Evolutionary conservation across 2,329 filamentous ascomycete genomes (phyloP), one percentile per base, ranked within the genome.

Genomic region (Colletotrichum horii): DNA sequence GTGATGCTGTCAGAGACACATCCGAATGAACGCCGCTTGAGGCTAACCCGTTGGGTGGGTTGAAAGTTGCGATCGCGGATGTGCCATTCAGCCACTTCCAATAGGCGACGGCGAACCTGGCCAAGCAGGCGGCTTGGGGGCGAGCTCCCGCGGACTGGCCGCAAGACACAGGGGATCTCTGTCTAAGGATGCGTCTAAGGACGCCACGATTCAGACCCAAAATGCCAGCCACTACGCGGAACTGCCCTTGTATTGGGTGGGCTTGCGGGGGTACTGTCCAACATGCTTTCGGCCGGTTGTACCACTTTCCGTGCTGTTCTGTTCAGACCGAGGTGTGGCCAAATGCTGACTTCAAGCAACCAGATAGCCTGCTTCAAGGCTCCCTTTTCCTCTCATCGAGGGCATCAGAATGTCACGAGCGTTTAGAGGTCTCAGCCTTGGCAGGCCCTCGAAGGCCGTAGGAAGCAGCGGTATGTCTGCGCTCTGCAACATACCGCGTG

Each of bases 151-250:
- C 71, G 74, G 66, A 62, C 60, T 71, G 71, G 61, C 66, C 74
- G 74, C 38, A 30, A 76, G 71, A 76, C 71, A 71, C 75, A 71
- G 66, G 36, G 9, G 66, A 75, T 74, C 62, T 66, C 52, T 76
- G 48, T 64, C 65, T 52, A 62, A 60, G 52, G 61, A 52, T 52
- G 43, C 43, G n/a, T 52, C 43, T 52, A 22, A 52, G 12, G 43
- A 52, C 74, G 71, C 74, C 71, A 76, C 74, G 71, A 56, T 66
- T 55, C 34, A 62, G 61, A 70, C 65, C 32, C 34, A 24, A 38
- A 38, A 16, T 32, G 30, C 71, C 28, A 55, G 66, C 52, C 66
- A 61, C 61, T 32, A 26, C 43, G 32, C 43, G 43, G 58, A 69
- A 56, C 65, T 62, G 56, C 12, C 32, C 62, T 65, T 9, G 65